phyloP scores from a whole-genome alignment of 352 stramenopile genomes.

The Globisporangium ultimum region DNA sequence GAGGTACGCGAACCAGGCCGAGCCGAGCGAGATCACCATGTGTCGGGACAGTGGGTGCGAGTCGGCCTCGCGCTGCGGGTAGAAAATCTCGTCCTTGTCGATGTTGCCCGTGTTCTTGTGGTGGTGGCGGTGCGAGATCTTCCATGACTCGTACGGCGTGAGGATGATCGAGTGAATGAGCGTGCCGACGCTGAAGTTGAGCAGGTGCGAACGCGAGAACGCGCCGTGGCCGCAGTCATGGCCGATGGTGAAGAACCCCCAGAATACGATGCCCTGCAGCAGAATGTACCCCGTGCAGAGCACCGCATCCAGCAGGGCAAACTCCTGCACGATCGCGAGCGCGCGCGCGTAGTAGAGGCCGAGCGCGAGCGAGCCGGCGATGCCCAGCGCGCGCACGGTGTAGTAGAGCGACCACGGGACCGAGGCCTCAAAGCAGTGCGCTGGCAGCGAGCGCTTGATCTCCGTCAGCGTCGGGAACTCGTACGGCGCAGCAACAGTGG shows the following conservation, averaged over 20 bases:
- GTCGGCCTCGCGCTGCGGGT: conserved; percentile 62
- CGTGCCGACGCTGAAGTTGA: conserved; percentile 75
- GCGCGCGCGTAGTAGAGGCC: conserved; percentile 40
- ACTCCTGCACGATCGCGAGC: conserved; percentile 33
- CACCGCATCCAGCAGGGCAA: conserved; percentile 33
- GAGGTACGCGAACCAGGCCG: conserved; percentile 72
- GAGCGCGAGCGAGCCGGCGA: conserved; percentile 39
- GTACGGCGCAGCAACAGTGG: conserved; percentile 21
- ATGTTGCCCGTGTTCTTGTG: conserved; percentile 89
- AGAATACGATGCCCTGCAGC: conserved; percentile 76
- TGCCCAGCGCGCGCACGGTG: conserved; percentile 45
- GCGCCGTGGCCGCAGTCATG: conserved; percentile 79
- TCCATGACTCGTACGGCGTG: conserved; percentile 77
- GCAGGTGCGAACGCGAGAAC: conserved; percentile 72
- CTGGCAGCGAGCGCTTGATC: conserved; percentile 78
- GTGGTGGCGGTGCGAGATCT: conserved; percentile 79
- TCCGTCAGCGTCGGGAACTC: conserved; percentile 77
- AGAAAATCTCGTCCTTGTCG: conserved; percentile 83
- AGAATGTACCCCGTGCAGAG: conserved; percentile 61
- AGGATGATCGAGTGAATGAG: conserved; percentile 81
- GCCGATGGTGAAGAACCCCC: conserved; percentile 84
- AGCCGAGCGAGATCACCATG: conserved; percentile 48
- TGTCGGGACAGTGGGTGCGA: conserved; percentile 50
- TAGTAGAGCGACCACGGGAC: conserved; percentile 72
- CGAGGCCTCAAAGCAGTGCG: conserved; percentile 70